A percentile compares a stretch with the other conserved stretches of the same genome.
These are phyloP conservation scores for Saccharomycopsis babjevae DNA, from an alignment of 805 yeast species.

Conservation along the genomic window DNA sequence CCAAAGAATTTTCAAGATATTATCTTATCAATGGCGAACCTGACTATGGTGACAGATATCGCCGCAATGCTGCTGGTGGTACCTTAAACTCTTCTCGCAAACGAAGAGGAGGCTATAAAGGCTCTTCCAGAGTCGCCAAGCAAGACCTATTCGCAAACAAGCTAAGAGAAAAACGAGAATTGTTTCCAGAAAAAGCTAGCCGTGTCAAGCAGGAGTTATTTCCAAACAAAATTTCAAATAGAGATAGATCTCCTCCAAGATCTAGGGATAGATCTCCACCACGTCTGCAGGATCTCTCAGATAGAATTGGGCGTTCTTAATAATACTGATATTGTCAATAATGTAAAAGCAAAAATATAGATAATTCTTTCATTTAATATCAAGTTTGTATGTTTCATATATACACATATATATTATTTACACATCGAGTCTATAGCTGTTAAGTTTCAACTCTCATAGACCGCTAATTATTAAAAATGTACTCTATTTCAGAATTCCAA, in stretches of 20 bases:
- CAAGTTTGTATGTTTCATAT: too few species aligned
- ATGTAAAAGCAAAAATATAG: too few species aligned
- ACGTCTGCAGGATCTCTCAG: not conserved
- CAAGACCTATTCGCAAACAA: not conserved
- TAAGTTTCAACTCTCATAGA: not conserved
- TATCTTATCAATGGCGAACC: constrained; percentile 69
- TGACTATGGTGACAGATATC: constrained; percentile 22
- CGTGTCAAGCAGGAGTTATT: too few species aligned
- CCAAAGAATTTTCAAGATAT: constrained; percentile 50
- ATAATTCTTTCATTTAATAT: too few species aligned
- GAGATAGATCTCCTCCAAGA: not conserved
- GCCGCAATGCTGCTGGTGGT: too few species aligned
- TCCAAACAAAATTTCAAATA: not conserved
- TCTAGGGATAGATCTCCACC: not conserved
- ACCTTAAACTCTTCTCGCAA: not conserved
- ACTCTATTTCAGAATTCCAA: not conserved
- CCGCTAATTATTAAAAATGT: not conserved
- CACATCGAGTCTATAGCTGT: not conserved
- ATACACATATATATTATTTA: too few species aligned
- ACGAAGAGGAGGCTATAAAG: not conserved
- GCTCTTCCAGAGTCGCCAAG: not conserved
- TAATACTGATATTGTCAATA: not conserved
- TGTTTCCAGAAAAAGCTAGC: not conserved
- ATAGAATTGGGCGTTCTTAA: not conserved
- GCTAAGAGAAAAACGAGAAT: not conserved